A percentile compares a stretch with the other conserved stretches of the same genome.
These are phyloP conservation scores for Alternaria tenuissima DNA, from an alignment of 2,329 filamentous ascomycete genomes.

Conservation along the genomic window DNA sequence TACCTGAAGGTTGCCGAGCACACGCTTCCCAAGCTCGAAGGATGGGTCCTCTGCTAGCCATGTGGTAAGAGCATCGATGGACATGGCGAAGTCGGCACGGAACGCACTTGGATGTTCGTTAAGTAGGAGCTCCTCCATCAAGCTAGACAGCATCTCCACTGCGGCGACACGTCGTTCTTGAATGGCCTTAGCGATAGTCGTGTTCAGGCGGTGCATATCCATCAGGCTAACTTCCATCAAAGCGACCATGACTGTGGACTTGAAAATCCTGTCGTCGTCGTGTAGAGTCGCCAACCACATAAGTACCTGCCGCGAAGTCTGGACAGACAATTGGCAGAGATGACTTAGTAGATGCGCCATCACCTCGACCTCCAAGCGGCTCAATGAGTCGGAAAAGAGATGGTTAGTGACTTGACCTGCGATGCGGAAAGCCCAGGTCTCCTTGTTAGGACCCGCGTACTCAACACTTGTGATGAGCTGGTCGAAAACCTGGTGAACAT, in stretches of 20 bases:
- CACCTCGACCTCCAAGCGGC: slow-evolving; percentile 68
- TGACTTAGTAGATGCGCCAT: slow-evolving; percentile 68
- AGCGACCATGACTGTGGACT: slow-evolving; percentile 67
- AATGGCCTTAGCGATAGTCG: slow-evolving; percentile 76
- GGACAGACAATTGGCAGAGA: slow-evolving; percentile 68
- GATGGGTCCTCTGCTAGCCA: slow-evolving; percentile 81
- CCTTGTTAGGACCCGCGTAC: slow-evolving; percentile 61
- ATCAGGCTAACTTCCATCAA: slow-evolving; percentile 68
- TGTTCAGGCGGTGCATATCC: slow-evolving; percentile 66
- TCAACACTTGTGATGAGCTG: slow-evolving; percentile 64
- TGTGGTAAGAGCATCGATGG: slow-evolving; percentile 79
- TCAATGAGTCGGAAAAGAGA: slow-evolving; percentile 64
- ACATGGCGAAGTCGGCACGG: slow-evolving; percentile 85
- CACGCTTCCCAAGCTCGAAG: slow-evolving; percentile 70
- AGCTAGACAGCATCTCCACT: slow-evolving; percentile 78
- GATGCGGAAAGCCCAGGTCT: slow-evolving; percentile 63
- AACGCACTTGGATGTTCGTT: slow-evolving; percentile 79
- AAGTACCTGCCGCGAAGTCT: slow-evolving; percentile 63
- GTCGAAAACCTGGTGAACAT: slow-evolving; percentile 66
- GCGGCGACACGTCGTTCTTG: slow-evolving; percentile 74
- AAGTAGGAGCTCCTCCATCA: slow-evolving; percentile 81
- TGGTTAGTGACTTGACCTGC: slow-evolving; percentile 65
- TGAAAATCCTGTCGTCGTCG: slow-evolving; percentile 67
- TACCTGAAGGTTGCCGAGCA: slow-evolving; percentile 72
- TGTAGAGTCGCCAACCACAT: slow-evolving; percentile 61